Base-by-base conservation (phyloP, 257 asterid genomes). In the Marsdenia floribunda region DNA sequence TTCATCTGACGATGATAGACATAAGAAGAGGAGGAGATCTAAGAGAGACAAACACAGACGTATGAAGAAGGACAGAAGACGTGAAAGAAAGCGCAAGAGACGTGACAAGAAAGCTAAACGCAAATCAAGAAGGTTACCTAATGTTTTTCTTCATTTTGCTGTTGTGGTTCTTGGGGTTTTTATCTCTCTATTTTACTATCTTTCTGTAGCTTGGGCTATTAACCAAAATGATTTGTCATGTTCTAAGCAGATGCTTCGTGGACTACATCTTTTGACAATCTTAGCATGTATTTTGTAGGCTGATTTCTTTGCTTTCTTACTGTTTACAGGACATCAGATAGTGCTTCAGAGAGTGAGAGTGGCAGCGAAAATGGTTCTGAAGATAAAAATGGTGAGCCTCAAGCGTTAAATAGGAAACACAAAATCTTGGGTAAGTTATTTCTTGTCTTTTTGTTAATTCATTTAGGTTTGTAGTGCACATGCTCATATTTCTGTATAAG, bases 21-120 rank as follows among this genome's bases (percentile, higher is more conserved):
- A 90, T 63, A 89, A 86, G 88, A 95, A 91, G 80, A 84, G 97
- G 80, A 95, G 87, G 88, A 89, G 97, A 85, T 90, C 91, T 19
- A 92, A 83, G 88, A 88, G 86, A 85, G 97, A 86, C 46, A 86
- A 80, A 79, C 87, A 88, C 80, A 87, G 80, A 75, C 97, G 89
- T 71, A 86, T 89, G 60, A 95, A 84, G 71, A 88, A 86, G 86
- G 96, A 90, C 73, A 89, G 74, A 65, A 83, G 89, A 29, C 96
- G 90, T 83, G 97, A 85, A 24, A 92, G 83, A 84, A 91, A 90
- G 78, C 97, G 87, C 50, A 89, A 77, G 88, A 89, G 88, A 85
- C 93, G 91, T 79, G 97, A 90, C 76, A 92, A 82, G 77, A 90
- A 83, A 85, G 85, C 90, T 59, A 92, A 87, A 80, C 96, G 91